These are phyloP conservation scores for Pistacia atlantica DNA, from an alignment of 345 rosid genomes.

Conservation along the genomic window DNA sequence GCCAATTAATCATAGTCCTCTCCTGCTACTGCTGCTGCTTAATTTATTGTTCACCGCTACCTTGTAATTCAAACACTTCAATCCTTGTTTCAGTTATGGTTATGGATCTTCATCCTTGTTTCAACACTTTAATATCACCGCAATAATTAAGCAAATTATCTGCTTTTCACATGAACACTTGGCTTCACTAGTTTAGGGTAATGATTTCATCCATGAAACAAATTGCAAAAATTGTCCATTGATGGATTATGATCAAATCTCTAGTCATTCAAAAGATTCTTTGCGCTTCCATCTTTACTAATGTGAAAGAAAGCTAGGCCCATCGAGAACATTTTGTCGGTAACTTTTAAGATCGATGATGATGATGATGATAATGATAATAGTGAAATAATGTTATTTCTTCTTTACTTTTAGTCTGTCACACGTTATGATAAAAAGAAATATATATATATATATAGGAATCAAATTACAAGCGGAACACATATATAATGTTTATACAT, in stretches of 20 bases:
- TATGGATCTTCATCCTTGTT: no score
- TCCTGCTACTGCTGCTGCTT: no score
- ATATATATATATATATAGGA: neutral
- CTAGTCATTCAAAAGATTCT: constrained; percentile 17
- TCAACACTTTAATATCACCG: no score
- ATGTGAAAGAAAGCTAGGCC: neutral
- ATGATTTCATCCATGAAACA: constrained; percentile 3
- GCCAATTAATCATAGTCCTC: no score
- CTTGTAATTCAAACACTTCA: no score
- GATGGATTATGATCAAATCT: neutral
- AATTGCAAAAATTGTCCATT: neutral
- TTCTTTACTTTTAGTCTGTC: neutral
- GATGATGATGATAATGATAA: neutral
- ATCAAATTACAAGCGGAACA: neutral
- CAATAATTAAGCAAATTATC: no score
- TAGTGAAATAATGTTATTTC: neutral
- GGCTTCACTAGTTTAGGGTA: constrained; percentile 2
- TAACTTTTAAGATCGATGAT: neutral
- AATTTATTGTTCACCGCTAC: no score
- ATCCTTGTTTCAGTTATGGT: no score
- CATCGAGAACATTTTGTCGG: neutral
- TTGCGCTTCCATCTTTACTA: neutral
- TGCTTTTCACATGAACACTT: neutral
- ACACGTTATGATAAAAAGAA: neutral
- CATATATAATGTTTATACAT: neutral